phyloP scores from a whole-genome alignment of 2,329 filamentous ascomycete species.

The Colletotrichum filicis region DNA sequence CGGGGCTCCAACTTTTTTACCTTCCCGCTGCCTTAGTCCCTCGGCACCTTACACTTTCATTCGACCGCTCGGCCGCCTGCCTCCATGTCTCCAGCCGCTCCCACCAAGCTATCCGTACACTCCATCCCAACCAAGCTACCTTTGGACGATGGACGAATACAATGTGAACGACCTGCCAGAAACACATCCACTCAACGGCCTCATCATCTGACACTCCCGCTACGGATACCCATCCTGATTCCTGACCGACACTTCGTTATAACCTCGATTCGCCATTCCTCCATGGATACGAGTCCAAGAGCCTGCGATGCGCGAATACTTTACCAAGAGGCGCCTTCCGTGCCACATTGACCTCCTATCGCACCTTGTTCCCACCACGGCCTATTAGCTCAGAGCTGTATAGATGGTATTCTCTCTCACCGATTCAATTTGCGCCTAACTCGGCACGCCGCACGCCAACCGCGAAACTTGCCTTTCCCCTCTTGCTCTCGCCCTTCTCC shows the following conservation, averaged over 20 bases:
- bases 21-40: slow-evolving; percentile 12
- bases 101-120: not conserved
- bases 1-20: slow-evolving; percentile 17
- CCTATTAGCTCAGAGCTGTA: not conserved
- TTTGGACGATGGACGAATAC: not conserved
- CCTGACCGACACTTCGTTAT: slow-evolving; percentile 28
- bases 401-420: not conserved
- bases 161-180: slow-evolving; percentile 30
- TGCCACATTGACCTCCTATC: slow-evolving; percentile 1
- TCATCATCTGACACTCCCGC: slow-evolving; percentile 35
- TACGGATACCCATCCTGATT: slow-evolving; percentile 8
- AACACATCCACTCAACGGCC: slow-evolving; percentile 42
- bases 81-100: slow-evolving; percentile 14
- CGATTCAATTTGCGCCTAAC: slow-evolving; percentile 17
- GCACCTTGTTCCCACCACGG: not conserved
- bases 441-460: not conserved
- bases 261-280: slow-evolving; percentile 5
- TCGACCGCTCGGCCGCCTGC: slow-evolving; percentile 5
- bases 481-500: not conserved
- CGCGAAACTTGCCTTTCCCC: not conserved
- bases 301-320: slow-evolving; percentile 9
- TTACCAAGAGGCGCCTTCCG: not conserved
- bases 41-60: slow-evolving; percentile 2
- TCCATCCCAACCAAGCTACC: not conserved
- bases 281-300: slow-evolving; percentile 9